Base-by-base conservation (phyloP, 768 basidiomycete species). In the Collybia nuda region DNA sequence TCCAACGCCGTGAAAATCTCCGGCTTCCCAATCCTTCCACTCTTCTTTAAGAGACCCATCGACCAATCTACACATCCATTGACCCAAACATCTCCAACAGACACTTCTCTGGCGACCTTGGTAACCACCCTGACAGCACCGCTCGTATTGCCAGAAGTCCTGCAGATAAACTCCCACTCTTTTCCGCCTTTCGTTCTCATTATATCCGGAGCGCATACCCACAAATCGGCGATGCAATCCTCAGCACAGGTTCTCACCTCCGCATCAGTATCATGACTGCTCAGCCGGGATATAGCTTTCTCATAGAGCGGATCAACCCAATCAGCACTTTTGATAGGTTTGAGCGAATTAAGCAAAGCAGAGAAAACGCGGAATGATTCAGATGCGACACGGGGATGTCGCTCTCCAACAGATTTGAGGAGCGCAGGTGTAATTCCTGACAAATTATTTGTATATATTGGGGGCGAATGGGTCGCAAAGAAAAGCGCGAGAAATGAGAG, bases 291-390 rank as follows among this genome's bases (percentile, higher is more conserved):
- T 3, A 89, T 72, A 8, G 91, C 86, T 54, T 92, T 85, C 6
- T 80, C 72, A 65, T 95, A 97, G 3, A 97, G 75, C 8, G 72
- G 61, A 48, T 90, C 82, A 4, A 82, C 67, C 90, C 90, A 93
- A 14, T 83, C 81, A 5, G 67, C 70, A 48, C 73, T 62, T 55
- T 82, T 82, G 41, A 88, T 66, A 1, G 92, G 92, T 42, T 87
- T 85, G 35, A 88, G 70, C 2, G 89, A 79, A 54, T 81, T 85
- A 24, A 97, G 76, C 6, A 99, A 72, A 1, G 93, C 78, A 2
- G 93, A 92, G 59, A 92, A 93, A 1, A 86, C 88, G 32, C 84
- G 82, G 78, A 98, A 93, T 0, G 93, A 81, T 60, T 95, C 93
- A 2, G 93, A 85, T 5, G 85, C 87, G 52, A 98, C 81, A 52